Evolutionary conservation across 768 basidiomycete genomes (phyloP).

Genomic region (Sarcodon sp.): DNA sequence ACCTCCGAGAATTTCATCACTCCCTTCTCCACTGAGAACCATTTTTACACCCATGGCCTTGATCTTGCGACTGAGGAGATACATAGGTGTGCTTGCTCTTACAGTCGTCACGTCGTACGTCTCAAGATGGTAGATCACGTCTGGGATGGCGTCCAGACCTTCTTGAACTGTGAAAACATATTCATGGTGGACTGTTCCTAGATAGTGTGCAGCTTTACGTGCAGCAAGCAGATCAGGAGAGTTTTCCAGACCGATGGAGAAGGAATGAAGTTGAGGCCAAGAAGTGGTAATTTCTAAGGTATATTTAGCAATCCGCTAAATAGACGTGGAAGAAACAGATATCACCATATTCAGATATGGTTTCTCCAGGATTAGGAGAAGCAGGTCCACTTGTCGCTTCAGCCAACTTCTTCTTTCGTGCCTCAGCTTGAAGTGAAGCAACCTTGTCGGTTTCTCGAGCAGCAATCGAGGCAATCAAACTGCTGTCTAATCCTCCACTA

Average conservation of each 20-base stretch:
- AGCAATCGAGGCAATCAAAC: constrained; percentile 91
- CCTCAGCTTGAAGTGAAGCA: constrained; percentile 62
- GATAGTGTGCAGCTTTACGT: constrained; percentile 81
- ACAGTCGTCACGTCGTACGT: constrained; percentile 99
- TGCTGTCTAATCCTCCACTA: constrained; percentile 91
- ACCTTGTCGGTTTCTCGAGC: constrained; percentile 92
- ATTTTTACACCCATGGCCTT: constrained; percentile 99
- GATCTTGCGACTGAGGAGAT: constrained; percentile 93
- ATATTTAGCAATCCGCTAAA: neutral
- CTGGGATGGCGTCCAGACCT: constrained; percentile 91
- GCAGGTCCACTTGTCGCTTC: constrained; percentile 47
- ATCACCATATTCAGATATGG: constrained; percentile 43
- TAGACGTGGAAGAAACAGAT: neutral
- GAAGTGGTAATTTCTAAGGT: constrained; percentile 55
- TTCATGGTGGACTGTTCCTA: constrained; percentile 95
- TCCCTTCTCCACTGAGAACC: constrained; percentile 96
- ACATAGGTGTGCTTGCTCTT: constrained; percentile 97
- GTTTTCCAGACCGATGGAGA: constrained; percentile 89
- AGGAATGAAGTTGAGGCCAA: constrained; percentile 97
- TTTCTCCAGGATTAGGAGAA: constrained; percentile 16
- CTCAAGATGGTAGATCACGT: constrained; percentile 97
- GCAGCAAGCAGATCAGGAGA: constrained; percentile 95
- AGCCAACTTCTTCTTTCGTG: constrained; percentile 46
- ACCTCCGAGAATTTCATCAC: constrained; percentile 97
- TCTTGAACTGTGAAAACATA: constrained; percentile 98